Base-by-base conservation (phyloP, 2,329 filamentous ascomycete genomes). In the Ophiostoma tasmaniense region DNA sequence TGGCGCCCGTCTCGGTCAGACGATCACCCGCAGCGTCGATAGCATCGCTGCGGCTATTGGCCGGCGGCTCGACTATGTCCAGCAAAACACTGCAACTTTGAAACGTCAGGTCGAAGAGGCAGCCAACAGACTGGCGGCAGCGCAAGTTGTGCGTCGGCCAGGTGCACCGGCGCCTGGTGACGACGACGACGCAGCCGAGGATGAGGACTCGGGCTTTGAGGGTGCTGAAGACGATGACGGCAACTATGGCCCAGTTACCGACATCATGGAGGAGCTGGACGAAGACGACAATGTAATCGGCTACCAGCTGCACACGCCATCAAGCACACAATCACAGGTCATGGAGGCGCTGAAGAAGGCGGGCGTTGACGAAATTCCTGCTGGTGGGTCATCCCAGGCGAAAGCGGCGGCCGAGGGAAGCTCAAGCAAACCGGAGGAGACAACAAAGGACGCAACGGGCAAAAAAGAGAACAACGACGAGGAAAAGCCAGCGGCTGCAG, bases 241-340 rank as follows among this genome's bases (percentile, higher is more conserved):
- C 71, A 87, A 88, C 14, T 89, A 88, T 20, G 81, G 93, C 67
- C 91, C 93, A 0, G 85, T 98, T 70, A 93, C 90, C 39, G 95
- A 98, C 74, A 98, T 99, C 73, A 83, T 92, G 68, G 95, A 99
- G 78, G 88, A 96, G 79, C 82, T 98, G 30, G 95, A 98, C 75
- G 93, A 97, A 10, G 87, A 96, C 13, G 95, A 89, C 69, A 95
- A 96, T 75, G 85, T 98, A 3, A 78, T 97, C 66, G 90, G 87
- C 0, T 87, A 85, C 73, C 85, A 81, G 68, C 80, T 90, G 37
- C 86, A 87, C 50, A 85, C 81, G n/a, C 90, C 92, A 0, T 89
- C 89, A 7, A 86, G 89, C 67, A 81, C 84, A 17, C 85, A 90
- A 22, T 82, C 87, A 10, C 85, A 90, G 73, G 81, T 97, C 3